Conservation (phyloP, 2,329 filamentous ascomycete species). For the Pestalotiopsis sp. region DNA sequence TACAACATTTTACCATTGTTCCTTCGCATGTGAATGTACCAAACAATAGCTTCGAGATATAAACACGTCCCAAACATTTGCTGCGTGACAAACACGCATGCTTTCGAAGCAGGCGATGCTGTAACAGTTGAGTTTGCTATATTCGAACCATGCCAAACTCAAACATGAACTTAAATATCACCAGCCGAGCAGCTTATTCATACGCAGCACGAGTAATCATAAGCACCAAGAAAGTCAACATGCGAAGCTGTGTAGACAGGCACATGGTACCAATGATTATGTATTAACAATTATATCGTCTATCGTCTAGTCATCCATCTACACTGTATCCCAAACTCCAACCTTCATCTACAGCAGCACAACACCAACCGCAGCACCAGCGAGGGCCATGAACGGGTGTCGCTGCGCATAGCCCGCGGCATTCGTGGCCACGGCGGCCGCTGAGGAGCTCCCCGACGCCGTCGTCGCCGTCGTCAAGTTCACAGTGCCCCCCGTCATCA, state of each 20-base stretch:
- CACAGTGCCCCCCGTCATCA: neutral
- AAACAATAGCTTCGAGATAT: too few species aligned
- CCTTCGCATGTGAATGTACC: neutral
- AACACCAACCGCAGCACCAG: neutral
- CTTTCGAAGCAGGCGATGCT: too few species aligned
- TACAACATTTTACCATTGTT: neutral
- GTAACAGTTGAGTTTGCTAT: too few species aligned
- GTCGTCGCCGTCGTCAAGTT: neutral
- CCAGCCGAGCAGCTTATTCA: too few species aligned
- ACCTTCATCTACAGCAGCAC: neutral
- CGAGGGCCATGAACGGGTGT: neutral
- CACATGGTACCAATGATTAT: neutral
- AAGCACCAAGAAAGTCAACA: too few species aligned
- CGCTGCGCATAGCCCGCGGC: neutral
- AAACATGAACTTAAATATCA: too few species aligned
- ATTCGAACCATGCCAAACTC: too few species aligned
- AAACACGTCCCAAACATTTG: too few species aligned
- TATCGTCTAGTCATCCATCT: neutral
- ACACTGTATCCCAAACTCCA: too few species aligned
- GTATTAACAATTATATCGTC: neutral
- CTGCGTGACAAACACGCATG: too few species aligned
- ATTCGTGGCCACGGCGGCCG: neutral
- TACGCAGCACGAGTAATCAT: too few species aligned
- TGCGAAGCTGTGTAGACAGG: too few species aligned
- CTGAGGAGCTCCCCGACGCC: neutral